Conservation (phyloP, 1,139 yeast species). For the Lodderomyces parapsilosis region DNA sequence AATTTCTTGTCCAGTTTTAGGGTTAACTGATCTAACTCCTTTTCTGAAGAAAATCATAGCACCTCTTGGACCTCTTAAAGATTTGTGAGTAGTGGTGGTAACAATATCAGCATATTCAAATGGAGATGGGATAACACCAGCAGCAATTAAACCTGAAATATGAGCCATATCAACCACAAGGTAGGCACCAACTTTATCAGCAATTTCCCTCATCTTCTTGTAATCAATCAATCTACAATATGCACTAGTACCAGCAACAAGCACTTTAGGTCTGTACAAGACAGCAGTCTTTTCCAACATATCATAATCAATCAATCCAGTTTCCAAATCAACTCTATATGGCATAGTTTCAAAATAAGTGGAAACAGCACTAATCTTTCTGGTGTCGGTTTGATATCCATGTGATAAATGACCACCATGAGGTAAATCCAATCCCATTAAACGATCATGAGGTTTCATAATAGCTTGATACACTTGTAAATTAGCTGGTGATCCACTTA, state of each 20-base stretch:
- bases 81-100: constrained; percentile 97
- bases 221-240: constrained; percentile 94
- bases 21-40: constrained; percentile 86
- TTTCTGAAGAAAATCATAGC: constrained; percentile 98
- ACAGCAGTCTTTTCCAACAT: constrained; percentile 87
- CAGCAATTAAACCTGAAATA: constrained; percentile 93
- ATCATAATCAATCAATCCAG: constrained; percentile 95
- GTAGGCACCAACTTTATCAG: constrained; percentile 96
- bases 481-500: constrained; percentile 97
- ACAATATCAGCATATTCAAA: constrained; percentile 96
- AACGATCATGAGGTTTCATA: constrained; percentile 90
- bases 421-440: constrained; percentile 96
- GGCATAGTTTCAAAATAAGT: constrained; percentile 99
- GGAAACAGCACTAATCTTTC: constrained; percentile 94
- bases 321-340: constrained; percentile 84
- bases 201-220: constrained; percentile 93
- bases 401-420: constrained; percentile 98
- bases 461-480: constrained; percentile 93
- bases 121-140: constrained; percentile 95
- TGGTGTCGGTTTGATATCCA: constrained; percentile 94
- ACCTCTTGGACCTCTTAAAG: constrained; percentile 98
- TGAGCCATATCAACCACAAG: constrained; percentile 98
- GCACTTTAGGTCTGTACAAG: constrained; percentile 89
- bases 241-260: constrained; percentile 98
- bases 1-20: constrained; percentile 89